Conservation (phyloP, 2,329 filamentous ascomycete species). For the Aspergillus calidoustus region DNA sequence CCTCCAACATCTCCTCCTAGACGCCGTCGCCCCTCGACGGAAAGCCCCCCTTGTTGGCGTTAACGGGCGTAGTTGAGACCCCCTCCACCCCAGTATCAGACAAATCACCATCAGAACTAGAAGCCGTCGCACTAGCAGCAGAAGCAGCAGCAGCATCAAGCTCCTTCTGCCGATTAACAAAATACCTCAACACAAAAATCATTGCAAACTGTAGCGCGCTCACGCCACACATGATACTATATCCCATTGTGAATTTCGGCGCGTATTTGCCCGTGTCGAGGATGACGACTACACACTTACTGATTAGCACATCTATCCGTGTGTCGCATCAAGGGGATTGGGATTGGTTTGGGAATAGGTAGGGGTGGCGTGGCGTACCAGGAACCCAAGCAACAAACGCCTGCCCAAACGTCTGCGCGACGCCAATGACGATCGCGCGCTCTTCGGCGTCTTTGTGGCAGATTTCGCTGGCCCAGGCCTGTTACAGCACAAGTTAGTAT, state of each 20-base stretch:
- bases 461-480: constrained; percentile 2
- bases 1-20: neutral
- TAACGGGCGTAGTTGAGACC: neutral
- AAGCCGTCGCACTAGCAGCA: no score
- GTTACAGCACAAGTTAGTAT: neutral
- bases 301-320: no score
- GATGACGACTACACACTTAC: neutral
- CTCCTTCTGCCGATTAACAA: neutral
- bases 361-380: neutral
- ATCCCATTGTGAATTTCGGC: neutral
- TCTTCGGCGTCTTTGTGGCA: neutral
- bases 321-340: no score
- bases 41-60: neutral
- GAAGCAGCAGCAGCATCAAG: neutral
- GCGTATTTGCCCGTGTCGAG: neutral
- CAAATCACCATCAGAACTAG: neutral
- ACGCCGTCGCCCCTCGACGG: neutral
- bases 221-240: neutral
- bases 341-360: no score
- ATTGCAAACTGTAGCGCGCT: neutral
- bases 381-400: constrained; percentile 1
- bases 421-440: constrained; percentile 2
- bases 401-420: constrained; percentile 1
- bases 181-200: neutral
- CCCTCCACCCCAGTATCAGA: no score